Conservation (phyloP, 1,284 basidiomycete genomes). For the Heterobasidion occidentale region DNA sequence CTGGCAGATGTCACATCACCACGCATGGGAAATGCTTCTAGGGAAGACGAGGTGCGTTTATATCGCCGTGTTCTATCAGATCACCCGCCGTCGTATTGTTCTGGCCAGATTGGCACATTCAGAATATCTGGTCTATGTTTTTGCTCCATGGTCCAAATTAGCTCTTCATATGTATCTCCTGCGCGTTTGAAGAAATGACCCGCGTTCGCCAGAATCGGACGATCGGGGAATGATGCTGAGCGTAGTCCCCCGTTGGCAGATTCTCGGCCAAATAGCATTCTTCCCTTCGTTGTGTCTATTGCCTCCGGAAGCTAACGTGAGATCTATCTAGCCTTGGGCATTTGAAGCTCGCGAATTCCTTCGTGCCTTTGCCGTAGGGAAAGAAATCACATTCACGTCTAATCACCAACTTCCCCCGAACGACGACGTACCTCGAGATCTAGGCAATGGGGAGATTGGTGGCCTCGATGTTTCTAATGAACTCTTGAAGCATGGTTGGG, state of each 20-base stretch:
- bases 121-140: no score
- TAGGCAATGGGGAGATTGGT: conserved; percentile 65
- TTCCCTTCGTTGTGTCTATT: not conserved
- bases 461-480: conserved; percentile 73
- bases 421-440: conserved; percentile 65
- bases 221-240: no score
- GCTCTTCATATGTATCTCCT: no score
- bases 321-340: conserved; percentile 63
- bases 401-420: conserved; percentile 66
- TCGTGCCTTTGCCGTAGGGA: conserved; percentile 79
- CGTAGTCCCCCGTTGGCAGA: no score
- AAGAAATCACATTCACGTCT: conserved; percentile 77
- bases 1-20: conserved; percentile 81
- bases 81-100: no score
- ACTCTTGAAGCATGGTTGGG: conserved; percentile 84
- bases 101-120: no score
- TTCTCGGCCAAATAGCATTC: no score
- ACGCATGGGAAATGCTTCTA: conserved; percentile 67
- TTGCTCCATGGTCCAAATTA: no score
- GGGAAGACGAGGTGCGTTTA: conserved; percentile 77
- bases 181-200: no score
- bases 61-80: not conserved
- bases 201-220: no score
- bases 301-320: not conserved
- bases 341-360: conserved; percentile 93